Evolutionary conservation across 1,139 yeast genomes (phyloP).

Genomic region (Nakaseomyces nivariensis): DNA sequence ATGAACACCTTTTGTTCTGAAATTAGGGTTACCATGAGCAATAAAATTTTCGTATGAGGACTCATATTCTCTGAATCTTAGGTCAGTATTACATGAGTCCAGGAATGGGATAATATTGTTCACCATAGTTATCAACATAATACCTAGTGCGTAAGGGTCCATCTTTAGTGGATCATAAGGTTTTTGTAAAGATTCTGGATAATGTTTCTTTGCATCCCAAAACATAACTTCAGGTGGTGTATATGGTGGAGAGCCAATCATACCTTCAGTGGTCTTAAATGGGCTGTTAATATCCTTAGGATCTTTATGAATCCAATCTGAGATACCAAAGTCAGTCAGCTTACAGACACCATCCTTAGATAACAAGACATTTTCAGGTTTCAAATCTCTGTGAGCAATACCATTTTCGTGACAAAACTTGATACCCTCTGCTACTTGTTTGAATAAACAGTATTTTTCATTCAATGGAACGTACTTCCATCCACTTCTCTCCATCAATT

Average conservation of each 20-base stretch:
- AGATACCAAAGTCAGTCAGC: slow-evolving; percentile 69
- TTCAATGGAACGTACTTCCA: slow-evolving; percentile 42
- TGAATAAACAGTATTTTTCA: slow-evolving; percentile 44
- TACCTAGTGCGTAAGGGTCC: slow-evolving; percentile 69
- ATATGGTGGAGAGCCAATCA: slow-evolving; percentile 74
- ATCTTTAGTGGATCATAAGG: slow-evolving; percentile 58
- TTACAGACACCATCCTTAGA: slow-evolving; percentile 48
- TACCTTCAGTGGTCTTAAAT: slow-evolving; percentile 35
- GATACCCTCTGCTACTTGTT: slow-evolving; percentile 44
- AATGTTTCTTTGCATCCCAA: slow-evolving; percentile 32
- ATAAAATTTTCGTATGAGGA: slow-evolving; percentile 43
- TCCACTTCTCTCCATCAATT: slow-evolving; percentile 42
- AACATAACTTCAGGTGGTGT: slow-evolving; percentile 69
- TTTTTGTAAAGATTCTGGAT: slow-evolving; percentile 25
- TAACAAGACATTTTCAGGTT: slow-evolving; percentile 82
- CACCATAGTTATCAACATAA: slow-evolving; percentile 49
- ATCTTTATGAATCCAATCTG: slow-evolving; percentile 52
- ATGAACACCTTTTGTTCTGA: slow-evolving; percentile 39
- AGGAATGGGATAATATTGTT: slow-evolving; percentile 55
- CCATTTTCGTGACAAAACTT: slow-evolving; percentile 68
- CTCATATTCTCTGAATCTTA: slow-evolving; percentile 48
- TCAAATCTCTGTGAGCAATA: slow-evolving; percentile 84
- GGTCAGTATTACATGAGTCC: slow-evolving; percentile 42
- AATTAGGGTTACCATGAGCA: slow-evolving; percentile 40
- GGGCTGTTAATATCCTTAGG: slow-evolving; percentile 45